Evolutionary conservation across 2,329 filamentous ascomycete species (phyloP).

Genomic region (Ophiocordyceps robertsii): DNA sequence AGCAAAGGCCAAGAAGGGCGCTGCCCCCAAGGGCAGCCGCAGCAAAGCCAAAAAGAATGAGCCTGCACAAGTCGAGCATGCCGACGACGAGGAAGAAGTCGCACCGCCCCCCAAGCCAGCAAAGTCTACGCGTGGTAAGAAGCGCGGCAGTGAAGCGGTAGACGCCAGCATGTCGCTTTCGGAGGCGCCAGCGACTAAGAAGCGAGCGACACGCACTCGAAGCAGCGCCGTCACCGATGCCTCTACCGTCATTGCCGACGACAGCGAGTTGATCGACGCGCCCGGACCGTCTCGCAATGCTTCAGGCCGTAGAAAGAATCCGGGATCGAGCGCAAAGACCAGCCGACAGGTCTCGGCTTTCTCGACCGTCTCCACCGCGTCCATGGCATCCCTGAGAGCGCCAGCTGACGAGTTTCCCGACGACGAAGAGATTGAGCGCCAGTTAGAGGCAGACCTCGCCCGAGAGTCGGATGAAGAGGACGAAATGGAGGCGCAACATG

Average conservation of each 20-base stretch:
- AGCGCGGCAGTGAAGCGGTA: slow-evolving; percentile 48
- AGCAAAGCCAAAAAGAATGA: slow-evolving; percentile 38
- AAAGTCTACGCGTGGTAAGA: slow-evolving; percentile 40
- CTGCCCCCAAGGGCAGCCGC: slow-evolving; percentile 27
- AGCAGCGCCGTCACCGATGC: slow-evolving; percentile 30
- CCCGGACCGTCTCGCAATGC: slow-evolving; percentile 10
- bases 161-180: slow-evolving; percentile 27
- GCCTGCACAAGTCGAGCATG: slow-evolving; percentile 6
- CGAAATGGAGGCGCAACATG: slow-evolving; percentile 27
- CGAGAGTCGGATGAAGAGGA: slow-evolving; percentile 41
- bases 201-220: slow-evolving; percentile 38
- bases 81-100: slow-evolving; percentile 9
- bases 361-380: slow-evolving; percentile 37
- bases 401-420: slow-evolving; percentile 32
- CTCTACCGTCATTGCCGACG: slow-evolving; percentile 24
- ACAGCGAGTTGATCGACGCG: slow-evolving; percentile 26
- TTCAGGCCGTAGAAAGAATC: slow-evolving; percentile 22
- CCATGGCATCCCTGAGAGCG: slow-evolving; percentile 29
- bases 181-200: slow-evolving; percentile 43
- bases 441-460: slow-evolving; percentile 52
- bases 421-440: slow-evolving; percentile 53
- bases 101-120: slow-evolving; percentile 16
- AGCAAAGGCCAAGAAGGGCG: slow-evolving; percentile 40
- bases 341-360: slow-evolving; percentile 7
- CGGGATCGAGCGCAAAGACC: slow-evolving; percentile 26